Evolutionary conservation across 179 eudicot genomes (phyloP), one percentile per base, ranked within the genome.

Genomic region (Beta lomatogona): DNA sequence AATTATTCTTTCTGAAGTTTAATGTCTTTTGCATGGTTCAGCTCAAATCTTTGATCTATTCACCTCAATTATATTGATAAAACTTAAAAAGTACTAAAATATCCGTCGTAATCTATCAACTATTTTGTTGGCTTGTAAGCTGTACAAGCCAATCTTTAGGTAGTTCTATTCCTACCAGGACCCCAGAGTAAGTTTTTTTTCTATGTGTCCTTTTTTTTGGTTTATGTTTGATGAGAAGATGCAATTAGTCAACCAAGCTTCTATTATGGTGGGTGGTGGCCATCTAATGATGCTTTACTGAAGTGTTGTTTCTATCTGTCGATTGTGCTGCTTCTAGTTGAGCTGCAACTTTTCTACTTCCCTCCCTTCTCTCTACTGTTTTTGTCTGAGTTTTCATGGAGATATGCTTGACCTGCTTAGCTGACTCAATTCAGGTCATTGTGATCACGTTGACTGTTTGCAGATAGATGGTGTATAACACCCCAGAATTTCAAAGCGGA

Each of bases 391-490:
- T 4, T 63, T 48, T n/a, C 16, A 22, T 52, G 63, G 61, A 7
- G 9, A 15, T 25, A 2, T 31, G 12, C 54, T 5, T 70, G 14
- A 22, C 25, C 52, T 48, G 57, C 70, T 52, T 41, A n/a, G 28
- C 36, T 73, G 7, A 61, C n/a, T 19, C 82, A 79, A 80, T 80
- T 25, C 28, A 25, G 28, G 28, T 25, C 28, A 25, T 25, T 25
- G 28, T 25, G 28, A 25, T 25, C 28, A 25, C 28, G 28, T 25
- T 25, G 28, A 25, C 28, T 25, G 28, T 25, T 74, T 84, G 89
- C 82, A 87, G 89, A 85, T 87, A 73, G 71, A 73, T 53, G 89
- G 89, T 80, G 86, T n/a, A n/a, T n/a, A n/a, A n/a, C n/a, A n/a
- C n/a, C n/a, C n/a, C n/a, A n/a, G n/a, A n/a, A n/a, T n/a, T n/a